Base-by-base conservation (phyloP, 176 grass and related monocot genomes). In the Carex scoparia region DNA sequence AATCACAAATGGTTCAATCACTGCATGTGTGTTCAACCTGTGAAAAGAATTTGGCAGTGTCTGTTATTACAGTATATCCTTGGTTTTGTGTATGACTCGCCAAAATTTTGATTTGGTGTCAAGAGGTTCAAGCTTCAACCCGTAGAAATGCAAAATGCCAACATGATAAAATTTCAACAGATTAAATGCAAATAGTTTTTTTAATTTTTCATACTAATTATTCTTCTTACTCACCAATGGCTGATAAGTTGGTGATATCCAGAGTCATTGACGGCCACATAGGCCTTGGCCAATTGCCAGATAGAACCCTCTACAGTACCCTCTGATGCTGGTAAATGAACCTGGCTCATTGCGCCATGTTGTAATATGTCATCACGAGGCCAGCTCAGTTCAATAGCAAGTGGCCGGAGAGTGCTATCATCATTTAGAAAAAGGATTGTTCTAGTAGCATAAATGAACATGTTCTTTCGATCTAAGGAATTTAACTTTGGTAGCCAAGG, bases 261-360 rank as follows among this genome's bases (percentile, higher is more conserved):
- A 57, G 95, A 92, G 89, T 98, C 95, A 33, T 93, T 91, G 30
- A 98, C 95, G 48, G 82, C 88, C 27, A 82, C 95, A 65, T 98
- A 98, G 55, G 95, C 95, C 85, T 98, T 98, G 69, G 95, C 95
- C 67, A 98, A 84, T 66, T 94, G 87, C 95, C 95, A 98, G 1
- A 98, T 81, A 61, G 89, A 94, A 0, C 28, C 82, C 59, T 90
- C 82, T 0, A 94, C 89, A 31, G 42, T 46, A 7, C 84, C 92
- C 7, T 0, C 23, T 18, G 87, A 77, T 27, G 87, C 84, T 63
- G 92, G 92, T 56, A 87, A 92, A 89, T 91, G 93, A 4, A 98
- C 95, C 18, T 83, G 63, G 86, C 91, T 98, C 60, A 90, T 84
- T n/a, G 82, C 86, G 32, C 40, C 86, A 59, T 83, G 68, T 0